These are phyloP conservation scores for Monosporozyma servazzii DNA, from an alignment of 805 yeast genomes.

Conservation along the genomic window DNA sequence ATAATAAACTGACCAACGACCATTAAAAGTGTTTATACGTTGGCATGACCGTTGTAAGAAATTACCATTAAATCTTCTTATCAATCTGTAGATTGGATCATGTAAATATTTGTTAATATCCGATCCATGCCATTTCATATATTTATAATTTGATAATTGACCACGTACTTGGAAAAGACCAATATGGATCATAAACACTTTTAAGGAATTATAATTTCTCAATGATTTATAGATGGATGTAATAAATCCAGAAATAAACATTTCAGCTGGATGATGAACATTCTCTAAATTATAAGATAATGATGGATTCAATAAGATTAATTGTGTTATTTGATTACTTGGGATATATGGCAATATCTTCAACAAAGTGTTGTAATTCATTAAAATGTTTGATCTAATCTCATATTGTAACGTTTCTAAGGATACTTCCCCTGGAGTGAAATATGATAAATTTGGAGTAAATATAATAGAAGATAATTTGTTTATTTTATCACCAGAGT, in stretches of 20 bases:
- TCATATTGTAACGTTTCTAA: conserved; percentile 16
- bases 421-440: conserved; percentile 22
- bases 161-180: conserved; percentile 26
- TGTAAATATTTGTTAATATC: conserved; percentile 18
- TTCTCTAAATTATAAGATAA: conserved; percentile 18
- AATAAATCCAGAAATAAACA: conserved; percentile 23
- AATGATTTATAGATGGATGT: conserved; percentile 15
- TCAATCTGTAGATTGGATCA: conserved; percentile 21
- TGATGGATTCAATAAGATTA: conserved; percentile 26
- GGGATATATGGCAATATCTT: conserved; percentile 17
- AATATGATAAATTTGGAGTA: conserved; percentile 28
- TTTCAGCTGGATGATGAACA: conserved; percentile 22
- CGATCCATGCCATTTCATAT: conserved; percentile 18
- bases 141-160: conserved; percentile 28
- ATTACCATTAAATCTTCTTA: conserved; percentile 18
- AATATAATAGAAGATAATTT: conserved; percentile 21
- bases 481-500: neutral
- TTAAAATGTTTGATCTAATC: conserved; percentile 18
- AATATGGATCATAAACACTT: conserved; percentile 17
- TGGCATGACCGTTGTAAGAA: conserved; percentile 8
- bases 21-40: conserved; percentile 11
- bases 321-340: conserved; percentile 11
- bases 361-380: conserved; percentile 16
- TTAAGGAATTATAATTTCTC: conserved; percentile 8
- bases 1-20: conserved; percentile 9